Percentiles rank a stretch among this genome's conserved stretches.
These are phyloP conservation scores for Actinidia polygama DNA, from an alignment of 179 eudicot species.

Conservation along the genomic window DNA sequence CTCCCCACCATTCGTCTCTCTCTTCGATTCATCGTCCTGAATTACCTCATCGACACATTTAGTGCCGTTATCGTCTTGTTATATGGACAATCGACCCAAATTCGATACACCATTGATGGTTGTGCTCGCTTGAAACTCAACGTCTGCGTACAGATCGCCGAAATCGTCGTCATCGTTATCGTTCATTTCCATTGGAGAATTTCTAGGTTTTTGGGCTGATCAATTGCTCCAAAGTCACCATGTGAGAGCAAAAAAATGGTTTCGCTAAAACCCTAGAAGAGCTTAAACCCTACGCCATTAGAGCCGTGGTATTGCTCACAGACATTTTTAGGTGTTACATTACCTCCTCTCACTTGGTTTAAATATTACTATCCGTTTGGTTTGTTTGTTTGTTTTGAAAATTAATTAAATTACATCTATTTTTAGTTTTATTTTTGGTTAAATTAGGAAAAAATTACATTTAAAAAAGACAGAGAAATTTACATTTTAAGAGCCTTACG, in stretches of 20 bases:
- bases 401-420: no score
- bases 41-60: constrained; percentile 8
- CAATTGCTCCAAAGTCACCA: background rate
- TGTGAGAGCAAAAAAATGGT: background rate
- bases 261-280: constrained; percentile 24
- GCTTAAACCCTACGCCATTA: constrained; percentile 15
- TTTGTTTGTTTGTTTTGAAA: no score
- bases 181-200: constrained; percentile 31
- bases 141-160: constrained; percentile 71
- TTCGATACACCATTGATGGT: constrained; percentile 35
- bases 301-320: background rate
- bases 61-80: background rate
- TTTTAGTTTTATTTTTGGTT: no score
- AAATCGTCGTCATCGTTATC: constrained; percentile 60
- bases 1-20: constrained; percentile 15
- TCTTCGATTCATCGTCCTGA: constrained; percentile 6
- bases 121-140: constrained; percentile 49
- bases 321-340: background rate
- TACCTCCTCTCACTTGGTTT: constrained; percentile 1
- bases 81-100: background rate
- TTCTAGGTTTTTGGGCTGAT: constrained; percentile 2
- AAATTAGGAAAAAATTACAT: no score
- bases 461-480: no score
- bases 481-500: no score
- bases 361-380: no score